Evolutionary conservation across 2,329 filamentous ascomycete genomes (phyloP).

Genomic region (Berkeleyomyces rouxiae): DNA sequence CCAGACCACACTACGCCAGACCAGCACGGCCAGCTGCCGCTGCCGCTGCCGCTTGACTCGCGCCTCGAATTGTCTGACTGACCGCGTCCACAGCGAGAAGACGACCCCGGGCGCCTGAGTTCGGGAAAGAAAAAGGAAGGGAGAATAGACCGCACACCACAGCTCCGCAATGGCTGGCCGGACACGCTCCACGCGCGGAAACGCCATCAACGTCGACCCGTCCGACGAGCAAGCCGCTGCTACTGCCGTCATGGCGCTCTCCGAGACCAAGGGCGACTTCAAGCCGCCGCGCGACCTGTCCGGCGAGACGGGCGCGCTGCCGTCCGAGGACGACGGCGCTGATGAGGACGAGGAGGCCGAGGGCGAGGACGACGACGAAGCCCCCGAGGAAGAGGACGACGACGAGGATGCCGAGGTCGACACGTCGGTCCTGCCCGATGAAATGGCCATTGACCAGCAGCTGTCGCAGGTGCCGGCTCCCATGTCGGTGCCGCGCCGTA

Average conservation of each 20-base stretch:
- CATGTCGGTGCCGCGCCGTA: conserved; percentile 11
- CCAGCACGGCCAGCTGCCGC: no score
- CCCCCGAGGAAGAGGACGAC: background rate
- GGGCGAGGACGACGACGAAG: conserved; percentile 1
- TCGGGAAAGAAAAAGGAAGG: background rate
- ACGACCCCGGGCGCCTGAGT: background rate
- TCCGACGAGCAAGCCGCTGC: conserved; percentile 12
- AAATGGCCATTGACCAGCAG: conserved; percentile 12
- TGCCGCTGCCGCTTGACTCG: no score
- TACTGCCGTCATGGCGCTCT: conserved; percentile 12
- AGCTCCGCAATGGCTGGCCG: conserved; percentile 9
- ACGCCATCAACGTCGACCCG: background rate
- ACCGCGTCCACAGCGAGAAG: background rate
- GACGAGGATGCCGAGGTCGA: background rate
- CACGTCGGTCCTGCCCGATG: conserved; percentile 2
- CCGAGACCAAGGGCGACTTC: conserved; percentile 5
- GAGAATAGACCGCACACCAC: background rate
- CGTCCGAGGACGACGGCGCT: background rate
- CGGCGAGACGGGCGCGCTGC: no score
- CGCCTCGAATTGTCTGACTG: background rate
- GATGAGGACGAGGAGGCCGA: conserved; percentile 3
- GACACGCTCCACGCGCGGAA: conserved; percentile 12
- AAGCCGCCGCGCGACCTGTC: background rate
- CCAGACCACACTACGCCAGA: background rate
- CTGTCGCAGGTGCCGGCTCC: background rate